A percentile compares a stretch with the other conserved stretches of the same genome.
phyloP scores from a whole-genome alignment of 2,329 filamentous ascomycete species.

The Neonectria neomacrospora region DNA sequence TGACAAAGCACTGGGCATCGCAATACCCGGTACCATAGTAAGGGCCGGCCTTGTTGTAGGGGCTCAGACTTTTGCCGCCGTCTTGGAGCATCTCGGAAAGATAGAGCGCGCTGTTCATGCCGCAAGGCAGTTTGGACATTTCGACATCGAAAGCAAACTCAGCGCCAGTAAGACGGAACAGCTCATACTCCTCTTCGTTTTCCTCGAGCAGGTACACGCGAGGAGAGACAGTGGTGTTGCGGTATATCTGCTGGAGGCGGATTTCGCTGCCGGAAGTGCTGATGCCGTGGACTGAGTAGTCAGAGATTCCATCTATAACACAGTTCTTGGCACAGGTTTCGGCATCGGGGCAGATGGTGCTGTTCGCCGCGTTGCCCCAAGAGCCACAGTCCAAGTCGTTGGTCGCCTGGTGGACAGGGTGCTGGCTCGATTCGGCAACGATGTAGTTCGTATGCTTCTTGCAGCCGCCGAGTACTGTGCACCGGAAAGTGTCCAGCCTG shows the following conservation, averaged over 20 bases:
- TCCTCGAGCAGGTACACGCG: conserved; percentile 69
- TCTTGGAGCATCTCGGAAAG: conserved; percentile 66
- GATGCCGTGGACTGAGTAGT: conserved; percentile 56
- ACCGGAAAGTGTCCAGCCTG: conserved; percentile 62
- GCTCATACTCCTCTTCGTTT: conserved; percentile 66
- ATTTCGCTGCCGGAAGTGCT: conserved; percentile 47
- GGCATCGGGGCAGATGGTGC: conserved; percentile 60
- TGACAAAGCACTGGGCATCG: conserved; percentile 67
- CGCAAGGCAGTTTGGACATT: conserved; percentile 71
- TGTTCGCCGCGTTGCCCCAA: conserved; percentile 50
- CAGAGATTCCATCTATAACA: conserved; percentile 59
- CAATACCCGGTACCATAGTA: conserved; percentile 73
- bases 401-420: conserved; percentile 56
- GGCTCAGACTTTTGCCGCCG: conserved; percentile 64
- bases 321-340: conserved; percentile 65
- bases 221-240: conserved; percentile 46
- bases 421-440: conserved; percentile 61
- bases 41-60: conserved; percentile 65
- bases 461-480: conserved; percentile 62
- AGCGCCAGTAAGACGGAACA: conserved; percentile 67
- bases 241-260: conserved; percentile 41
- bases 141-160: conserved; percentile 76
- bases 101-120: conserved; percentile 75
- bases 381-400: conserved; percentile 43
- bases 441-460: conserved; percentile 58